These are phyloP conservation scores for Aspergillus calidoustus DNA, from an alignment of 2,329 filamentous ascomycete genomes.

Conservation along the genomic window DNA sequence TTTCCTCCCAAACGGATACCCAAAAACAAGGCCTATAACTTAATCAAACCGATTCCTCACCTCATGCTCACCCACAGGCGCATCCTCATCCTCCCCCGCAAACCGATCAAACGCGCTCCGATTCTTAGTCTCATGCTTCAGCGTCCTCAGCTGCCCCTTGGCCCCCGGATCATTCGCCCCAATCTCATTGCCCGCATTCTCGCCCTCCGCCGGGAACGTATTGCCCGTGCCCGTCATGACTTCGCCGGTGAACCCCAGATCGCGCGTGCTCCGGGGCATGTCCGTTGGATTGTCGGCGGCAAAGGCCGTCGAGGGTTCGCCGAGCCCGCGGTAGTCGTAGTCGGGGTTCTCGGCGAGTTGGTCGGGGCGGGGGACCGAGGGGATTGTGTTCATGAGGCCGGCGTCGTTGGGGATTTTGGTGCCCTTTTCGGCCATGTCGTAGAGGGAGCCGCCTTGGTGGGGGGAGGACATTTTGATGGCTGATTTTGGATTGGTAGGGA, in stretches of 20 bases:
- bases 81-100: constrained; percentile 41
- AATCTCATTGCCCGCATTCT: constrained; percentile 40
- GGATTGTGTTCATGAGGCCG: constrained; percentile 50
- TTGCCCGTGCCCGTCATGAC: constrained; percentile 49
- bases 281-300: constrained; percentile 56
- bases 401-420: constrained; percentile 53
- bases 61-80: constrained; percentile 36
- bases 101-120: constrained; percentile 44
- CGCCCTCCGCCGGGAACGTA: constrained; percentile 41
- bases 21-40: not conserved
- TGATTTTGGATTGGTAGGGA: no score
- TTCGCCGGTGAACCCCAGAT: constrained; percentile 42
- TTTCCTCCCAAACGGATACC: not conserved
- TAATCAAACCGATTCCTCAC: constrained; percentile 26
- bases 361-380: constrained; percentile 54
- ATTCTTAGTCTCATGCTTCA: constrained; percentile 46
- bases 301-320: constrained; percentile 40
- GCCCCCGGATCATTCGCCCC: constrained; percentile 39
- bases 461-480: constrained; percentile 19
- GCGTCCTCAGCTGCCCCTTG: constrained; percentile 43
- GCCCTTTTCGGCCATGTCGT: constrained; percentile 45
- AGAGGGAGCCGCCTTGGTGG: constrained; percentile 44
- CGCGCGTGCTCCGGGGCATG: constrained; percentile 46
- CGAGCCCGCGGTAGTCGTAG: constrained; percentile 43
- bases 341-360: constrained; percentile 42